Evolutionary conservation across 192 early-diverging fungal genomes (phyloP), one percentile per base, ranked within the genome.

Genomic region (Globomyces pollinis-pini): DNA sequence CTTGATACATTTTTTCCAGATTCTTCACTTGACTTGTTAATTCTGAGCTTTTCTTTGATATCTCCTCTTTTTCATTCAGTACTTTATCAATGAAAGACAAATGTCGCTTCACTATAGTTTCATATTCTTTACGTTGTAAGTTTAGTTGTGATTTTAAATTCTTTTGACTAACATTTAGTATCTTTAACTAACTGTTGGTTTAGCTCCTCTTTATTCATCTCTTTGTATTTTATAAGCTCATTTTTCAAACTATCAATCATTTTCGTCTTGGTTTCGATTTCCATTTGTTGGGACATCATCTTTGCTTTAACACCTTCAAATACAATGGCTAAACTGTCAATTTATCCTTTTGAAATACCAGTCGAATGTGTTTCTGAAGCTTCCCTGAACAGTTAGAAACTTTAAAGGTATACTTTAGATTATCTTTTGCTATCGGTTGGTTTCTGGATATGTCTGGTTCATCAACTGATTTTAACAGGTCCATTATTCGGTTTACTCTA

Each of bases 261-360:
- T 18, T 65, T 47, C 3, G 63, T 59, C 38, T 79, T 73, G 43
- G 79, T 68, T 0, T 81, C 76, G 9, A 81, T 39, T 49, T 81
- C 79, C 44, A 74, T 51, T 51, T 81, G 79, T 45, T 76, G 74
- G n/a, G 64, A 64, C 20, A 75, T 63, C 9, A 81, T 68, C 44
- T 81, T 81, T 28, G 70, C 63, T 59, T 80, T 81, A 31, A 81
- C 79, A 8, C 72, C 79, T 36, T 81, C 71, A 59, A 81, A 80
- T 32, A 81, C 76, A 12, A 55, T 24, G 3, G 44, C 44, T 47
- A 5, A 26, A 5, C 6, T 47, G 11, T 26, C 3, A 47, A n/a
- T 9, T 9, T 2, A 2, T 20, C 13, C 21, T 24, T n/a, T n/a
- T n/a, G n/a, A n/a, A n/a, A n/a, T n/a, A n/a, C n/a, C n/a, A n/a